Evolutionary conservation across 176 grass and related monocot species (phyloP).

Genomic region (Panicum miliaceum): DNA sequence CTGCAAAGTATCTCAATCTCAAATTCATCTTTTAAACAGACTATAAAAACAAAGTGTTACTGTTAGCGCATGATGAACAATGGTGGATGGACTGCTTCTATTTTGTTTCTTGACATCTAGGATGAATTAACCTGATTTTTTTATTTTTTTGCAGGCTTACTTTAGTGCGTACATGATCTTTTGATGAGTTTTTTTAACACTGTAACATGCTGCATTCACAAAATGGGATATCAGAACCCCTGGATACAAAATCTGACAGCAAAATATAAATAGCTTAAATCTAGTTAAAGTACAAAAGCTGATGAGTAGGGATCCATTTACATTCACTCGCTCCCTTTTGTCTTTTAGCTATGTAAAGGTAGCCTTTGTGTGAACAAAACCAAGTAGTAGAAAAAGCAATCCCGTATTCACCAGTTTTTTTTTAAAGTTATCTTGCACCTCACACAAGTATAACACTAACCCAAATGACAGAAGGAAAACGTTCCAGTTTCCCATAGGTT

Average conservation of each 20-base stretch:
- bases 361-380: conserved; percentile 23
- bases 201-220: background rate
- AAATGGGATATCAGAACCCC: background rate
- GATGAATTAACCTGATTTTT: background rate
- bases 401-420: no score
- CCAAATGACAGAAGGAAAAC: background rate
- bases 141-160: background rate
- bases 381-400: background rate
- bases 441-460: background rate
- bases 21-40: background rate
- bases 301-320: background rate
- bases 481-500: background rate
- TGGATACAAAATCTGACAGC: background rate
- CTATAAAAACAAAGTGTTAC: background rate
- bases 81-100: background rate
- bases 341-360: conserved; percentile 11
- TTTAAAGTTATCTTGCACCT: background rate
- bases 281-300: background rate
- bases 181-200: background rate
- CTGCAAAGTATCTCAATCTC: background rate
- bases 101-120: conserved; percentile 22
- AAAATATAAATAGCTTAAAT: background rate
- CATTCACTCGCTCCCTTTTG: background rate
- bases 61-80: conserved; percentile 7
- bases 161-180: background rate